Evolutionary conservation across 2,329 filamentous ascomycete genomes (phyloP).

Genomic region (Lasiodiplodia citricola): DNA sequence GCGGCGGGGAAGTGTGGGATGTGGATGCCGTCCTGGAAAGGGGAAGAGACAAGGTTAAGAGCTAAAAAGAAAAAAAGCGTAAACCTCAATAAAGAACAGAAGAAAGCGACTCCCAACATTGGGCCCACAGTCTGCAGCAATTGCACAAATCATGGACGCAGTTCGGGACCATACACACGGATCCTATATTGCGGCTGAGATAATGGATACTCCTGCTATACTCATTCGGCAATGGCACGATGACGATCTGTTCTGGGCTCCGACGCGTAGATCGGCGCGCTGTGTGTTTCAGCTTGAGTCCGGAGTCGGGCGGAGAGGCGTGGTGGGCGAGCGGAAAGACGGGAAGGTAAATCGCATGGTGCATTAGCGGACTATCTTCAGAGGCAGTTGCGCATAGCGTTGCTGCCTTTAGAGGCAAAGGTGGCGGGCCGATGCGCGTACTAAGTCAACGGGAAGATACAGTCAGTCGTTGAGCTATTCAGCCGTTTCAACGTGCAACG

Average conservation of each 20-base stretch:
- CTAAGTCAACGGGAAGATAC: not conserved
- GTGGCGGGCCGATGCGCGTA: not conserved
- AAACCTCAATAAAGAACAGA: not conserved
- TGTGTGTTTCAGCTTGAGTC: conserved; percentile 16
- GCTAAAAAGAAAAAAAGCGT: not conserved
- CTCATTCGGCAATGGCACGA: not conserved
- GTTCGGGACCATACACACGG: not conserved
- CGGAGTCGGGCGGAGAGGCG: conserved; percentile 7
- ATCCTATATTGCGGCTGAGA: not conserved
- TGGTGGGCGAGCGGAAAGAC: conserved; percentile 1
- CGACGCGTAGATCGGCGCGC: not conserved
- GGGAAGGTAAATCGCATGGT: conserved; percentile 1
- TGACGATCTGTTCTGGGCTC: not conserved
- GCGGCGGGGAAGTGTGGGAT: conserved; percentile 7
- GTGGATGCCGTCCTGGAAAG: not conserved
- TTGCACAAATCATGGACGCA: not conserved
- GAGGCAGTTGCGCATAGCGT: not conserved
- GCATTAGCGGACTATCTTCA: not conserved
- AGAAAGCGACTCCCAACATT: not conserved
- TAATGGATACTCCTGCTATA: not conserved
- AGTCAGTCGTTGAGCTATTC: not conserved
- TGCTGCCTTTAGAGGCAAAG: not conserved
- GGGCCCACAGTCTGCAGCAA: not conserved
- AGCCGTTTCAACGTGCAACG: not conserved
- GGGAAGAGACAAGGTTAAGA: not conserved